Conservation (phyloP, 495 filamentous ascomycete species). For the Cudoniella acicularis region DNA sequence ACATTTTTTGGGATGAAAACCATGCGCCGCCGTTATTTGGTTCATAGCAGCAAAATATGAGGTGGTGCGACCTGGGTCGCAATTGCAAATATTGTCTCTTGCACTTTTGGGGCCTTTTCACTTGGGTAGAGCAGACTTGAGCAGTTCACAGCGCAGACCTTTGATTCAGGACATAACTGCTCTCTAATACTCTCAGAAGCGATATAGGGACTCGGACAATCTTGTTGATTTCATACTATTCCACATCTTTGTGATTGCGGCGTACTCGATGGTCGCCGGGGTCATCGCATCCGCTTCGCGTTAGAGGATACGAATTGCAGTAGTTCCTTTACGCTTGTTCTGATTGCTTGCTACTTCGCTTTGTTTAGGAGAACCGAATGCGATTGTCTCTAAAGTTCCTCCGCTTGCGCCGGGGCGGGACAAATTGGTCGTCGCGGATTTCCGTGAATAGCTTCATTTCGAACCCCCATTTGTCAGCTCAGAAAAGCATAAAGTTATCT, state of each 20-base stretch:
- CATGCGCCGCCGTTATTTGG: neutral
- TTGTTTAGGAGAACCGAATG: neutral
- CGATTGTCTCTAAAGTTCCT: neutral
- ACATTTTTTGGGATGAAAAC: neutral
- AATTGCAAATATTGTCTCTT: neutral
- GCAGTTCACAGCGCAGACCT: neutral
- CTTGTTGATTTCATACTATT: neutral
- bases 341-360: neutral
- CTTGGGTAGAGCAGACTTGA: neutral
- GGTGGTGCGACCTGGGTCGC: neutral
- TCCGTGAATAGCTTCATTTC: neutral
- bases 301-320: neutral
- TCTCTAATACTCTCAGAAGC: neutral
- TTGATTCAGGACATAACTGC: neutral
- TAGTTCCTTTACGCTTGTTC: neutral
- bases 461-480: neutral
- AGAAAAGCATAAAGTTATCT: neutral
- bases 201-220: neutral
- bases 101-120: too few relatives aligned
- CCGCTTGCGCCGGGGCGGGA: neutral
- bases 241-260: neutral
- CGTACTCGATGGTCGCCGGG: neutral
- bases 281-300: neutral
- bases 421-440: neutral
- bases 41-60: neutral